These are phyloP conservation scores for Arthrobotrys conoides DNA, from an alignment of 2,329 filamentous ascomycete species.

Conservation along the genomic window DNA sequence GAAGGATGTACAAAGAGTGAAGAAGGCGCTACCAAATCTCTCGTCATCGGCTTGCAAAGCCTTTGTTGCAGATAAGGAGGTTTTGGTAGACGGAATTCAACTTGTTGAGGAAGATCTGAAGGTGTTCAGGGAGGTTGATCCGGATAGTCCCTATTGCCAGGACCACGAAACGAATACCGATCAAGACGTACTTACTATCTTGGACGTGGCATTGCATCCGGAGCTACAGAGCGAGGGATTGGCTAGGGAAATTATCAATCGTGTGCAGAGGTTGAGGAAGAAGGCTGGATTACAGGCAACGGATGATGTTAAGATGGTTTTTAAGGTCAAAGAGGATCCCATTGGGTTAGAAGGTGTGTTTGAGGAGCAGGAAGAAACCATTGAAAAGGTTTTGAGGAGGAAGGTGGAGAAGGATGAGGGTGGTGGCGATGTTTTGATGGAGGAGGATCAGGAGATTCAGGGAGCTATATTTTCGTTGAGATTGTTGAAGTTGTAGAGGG, in stretches of 20 bases:
- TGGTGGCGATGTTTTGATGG: slow-evolving; percentile 75
- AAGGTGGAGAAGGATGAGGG: slow-evolving; percentile 75
- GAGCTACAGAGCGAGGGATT: slow-evolving; percentile 90
- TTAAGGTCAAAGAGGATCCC: slow-evolving; percentile 83
- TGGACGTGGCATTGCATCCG: slow-evolving; percentile 85
- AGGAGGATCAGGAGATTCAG: slow-evolving; percentile 89
- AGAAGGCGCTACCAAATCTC: slow-evolving; percentile 86
- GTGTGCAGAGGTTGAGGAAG: slow-evolving; percentile 92
- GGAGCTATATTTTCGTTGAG: slow-evolving; percentile 84
- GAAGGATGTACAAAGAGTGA: slow-evolving; percentile 91
- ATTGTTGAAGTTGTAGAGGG: slow-evolving; percentile 77
- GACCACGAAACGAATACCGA: slow-evolving; percentile 89
- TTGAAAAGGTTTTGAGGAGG: slow-evolving; percentile 83
- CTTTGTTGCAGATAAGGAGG: slow-evolving; percentile 80
- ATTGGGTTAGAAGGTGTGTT: slow-evolving; percentile 81
- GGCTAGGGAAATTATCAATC: slow-evolving; percentile 91
- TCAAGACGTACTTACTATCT: slow-evolving; percentile 88
- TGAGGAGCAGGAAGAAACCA: slow-evolving; percentile 75
- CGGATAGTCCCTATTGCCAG: slow-evolving; percentile 76
- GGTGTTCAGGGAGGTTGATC: slow-evolving; percentile 83
- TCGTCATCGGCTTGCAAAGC: slow-evolving; percentile 84
- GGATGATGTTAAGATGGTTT: slow-evolving; percentile 96
- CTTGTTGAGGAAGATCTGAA: slow-evolving; percentile 86
- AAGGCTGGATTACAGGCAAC: slow-evolving; percentile 91
- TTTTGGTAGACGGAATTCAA: slow-evolving; percentile 87